Evolutionary conservation across 331 rosid genomes (phyloP).

Genomic region (Malus hybrid): DNA sequence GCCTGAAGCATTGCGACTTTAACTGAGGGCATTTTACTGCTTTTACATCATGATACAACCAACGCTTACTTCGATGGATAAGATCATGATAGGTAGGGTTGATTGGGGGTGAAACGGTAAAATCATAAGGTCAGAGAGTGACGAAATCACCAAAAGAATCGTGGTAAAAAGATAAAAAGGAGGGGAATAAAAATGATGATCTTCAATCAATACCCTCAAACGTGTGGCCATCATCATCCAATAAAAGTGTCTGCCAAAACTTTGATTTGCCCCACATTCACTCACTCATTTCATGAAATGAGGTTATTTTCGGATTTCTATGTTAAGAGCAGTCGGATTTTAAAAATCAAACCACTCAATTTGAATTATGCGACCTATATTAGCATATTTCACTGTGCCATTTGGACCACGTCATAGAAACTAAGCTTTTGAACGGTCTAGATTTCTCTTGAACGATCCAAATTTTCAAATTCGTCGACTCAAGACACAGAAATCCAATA

Average conservation of each 20-base stretch:
- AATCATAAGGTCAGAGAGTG: neutral
- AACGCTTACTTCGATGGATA: conserved; percentile 17
- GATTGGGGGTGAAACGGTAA: conserved; percentile 16
- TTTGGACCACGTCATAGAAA: no score
- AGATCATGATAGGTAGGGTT: conserved; percentile 2
- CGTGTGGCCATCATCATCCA: conserved; percentile 90
- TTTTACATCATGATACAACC: conserved; percentile 14
- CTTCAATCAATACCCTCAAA: conserved; percentile 29
- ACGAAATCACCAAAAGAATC: conserved; percentile 29
- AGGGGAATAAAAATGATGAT: conserved; percentile 41
- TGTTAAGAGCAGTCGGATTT: rapidly evolving
- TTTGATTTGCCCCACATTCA: neutral
- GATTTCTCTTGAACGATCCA: no score
- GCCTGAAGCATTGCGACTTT: neutral
- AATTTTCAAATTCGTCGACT: no score
- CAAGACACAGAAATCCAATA: rapidly evolving
- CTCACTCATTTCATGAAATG: neutral
- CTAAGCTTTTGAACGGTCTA: no score
- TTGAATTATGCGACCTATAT: no score
- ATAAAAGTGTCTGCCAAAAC: conserved; percentile 35
- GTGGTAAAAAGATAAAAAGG: conserved; percentile 3
- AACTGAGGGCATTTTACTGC: neutral
- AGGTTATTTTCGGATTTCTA: no score
- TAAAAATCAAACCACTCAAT: no score
- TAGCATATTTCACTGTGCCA: no score